These are phyloP conservation scores for Allodekkera sacchari DNA, from an alignment of 805 yeast species.

Conservation along the genomic window DNA sequence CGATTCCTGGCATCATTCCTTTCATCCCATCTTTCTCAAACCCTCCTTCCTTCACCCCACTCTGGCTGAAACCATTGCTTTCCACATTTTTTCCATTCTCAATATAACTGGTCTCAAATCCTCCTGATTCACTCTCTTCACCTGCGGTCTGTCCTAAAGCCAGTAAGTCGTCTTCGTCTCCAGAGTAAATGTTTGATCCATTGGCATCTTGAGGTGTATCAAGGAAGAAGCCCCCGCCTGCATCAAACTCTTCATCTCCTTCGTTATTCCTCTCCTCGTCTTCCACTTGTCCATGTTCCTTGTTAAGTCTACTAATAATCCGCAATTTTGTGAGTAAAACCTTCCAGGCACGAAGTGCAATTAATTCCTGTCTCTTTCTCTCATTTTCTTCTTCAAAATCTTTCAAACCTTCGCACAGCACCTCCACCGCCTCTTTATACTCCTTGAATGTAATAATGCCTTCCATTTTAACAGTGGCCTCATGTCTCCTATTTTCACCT, in stretches of 20 bases:
- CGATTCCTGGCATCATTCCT: too few relatives aligned
- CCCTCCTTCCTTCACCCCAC: conserved; percentile 1
- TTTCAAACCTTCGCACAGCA: conserved; percentile 39
- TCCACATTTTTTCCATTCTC: conserved; percentile 5
- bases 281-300: conserved; percentile 37
- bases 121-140: conserved; percentile 10
- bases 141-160: conserved; percentile 16
- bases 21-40: conserved; percentile 1
- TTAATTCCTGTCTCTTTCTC: conserved; percentile 34
- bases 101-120: conserved; percentile 9
- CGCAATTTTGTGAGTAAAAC: conserved; percentile 41
- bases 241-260: conserved; percentile 7
- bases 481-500: conserved; percentile 27
- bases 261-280: conserved; percentile 8
- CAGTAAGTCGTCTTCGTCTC: conserved; percentile 6
- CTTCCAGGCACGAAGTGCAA: conserved; percentile 48
- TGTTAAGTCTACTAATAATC: conserved; percentile 37
- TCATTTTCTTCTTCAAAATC: conserved; percentile 42
- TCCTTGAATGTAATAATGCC: conserved; percentile 72
- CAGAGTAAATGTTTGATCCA: conserved; percentile 3
- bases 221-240: conserved; percentile 17
- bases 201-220: conserved; percentile 5
- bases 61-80: conserved; percentile 5
- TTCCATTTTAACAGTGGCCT: conserved; percentile 54
- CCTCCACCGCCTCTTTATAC: conserved; percentile 49